Evolutionary conservation across 169 alveolate species (phyloP), one percentile per base, ranked within the genome.

Genomic region (Cryptosporidium andersoni): DNA sequence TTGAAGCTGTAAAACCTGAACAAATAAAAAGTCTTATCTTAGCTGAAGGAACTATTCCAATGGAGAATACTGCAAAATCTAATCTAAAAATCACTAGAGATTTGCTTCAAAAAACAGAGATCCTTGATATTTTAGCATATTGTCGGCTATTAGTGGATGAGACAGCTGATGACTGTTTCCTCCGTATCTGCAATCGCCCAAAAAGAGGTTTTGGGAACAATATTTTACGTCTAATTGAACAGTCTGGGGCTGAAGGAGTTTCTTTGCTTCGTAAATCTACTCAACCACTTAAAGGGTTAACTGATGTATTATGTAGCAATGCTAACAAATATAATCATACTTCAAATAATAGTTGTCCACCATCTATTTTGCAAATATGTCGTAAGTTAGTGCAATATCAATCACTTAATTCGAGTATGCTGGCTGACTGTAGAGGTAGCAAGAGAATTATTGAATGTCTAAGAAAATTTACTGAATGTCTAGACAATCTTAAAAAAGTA

Each of bases 161-260:
- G 48, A 81, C 82, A 62, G 91, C 89, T 36, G 94, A 93, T 81
- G 82, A 81, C 47, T 82, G 91, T 53, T 89, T 93, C 64, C 56
- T 89, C 25, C 88, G 92, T 39, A 89, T 90, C 51, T 85, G 91
- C 25, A 91, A 93, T 80, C 88, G 85, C 62, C 95, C 95, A 4
- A 81, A 62, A 64, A 80, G 94, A 51, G 81, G 90, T 45, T 66
- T 93, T 7, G 95, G 95, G 5, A 64, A 67, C 14, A 51, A 53
- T 65, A 58, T 92, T 11, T 80, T 85, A 37, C 58, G 66, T 34
- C 64, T 64, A 74, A 58, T 92, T 45, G 85, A 82, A 37, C 48
- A 56, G 9, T 43, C 5, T 58, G 85, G 85, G 11, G 67, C 67
- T 43, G 6, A 74, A 25, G 85, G 85, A 43, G 60, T 74, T 14